Evolutionary conservation across 495 filamentous ascomycete genomes (phyloP), one percentile per base, ranked within the genome.

Genomic region (Pyrenula massariospora): DNA sequence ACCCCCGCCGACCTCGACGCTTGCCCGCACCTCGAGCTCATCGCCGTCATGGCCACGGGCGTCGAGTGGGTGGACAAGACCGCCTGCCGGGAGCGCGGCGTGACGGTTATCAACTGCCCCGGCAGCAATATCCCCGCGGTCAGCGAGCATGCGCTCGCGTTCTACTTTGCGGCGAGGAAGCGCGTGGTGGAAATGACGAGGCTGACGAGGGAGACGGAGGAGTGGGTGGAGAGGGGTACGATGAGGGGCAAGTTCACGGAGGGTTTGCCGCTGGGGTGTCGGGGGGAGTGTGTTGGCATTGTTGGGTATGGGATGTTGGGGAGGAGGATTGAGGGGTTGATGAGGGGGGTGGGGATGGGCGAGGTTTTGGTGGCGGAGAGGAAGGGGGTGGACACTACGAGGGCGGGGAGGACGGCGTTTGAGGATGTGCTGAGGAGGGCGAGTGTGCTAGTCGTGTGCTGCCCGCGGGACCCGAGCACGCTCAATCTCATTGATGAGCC

Each of bases 281-380:
- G 58, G 10, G 65, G 71, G 59, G 79, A 82, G 62, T 64, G 68
- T 0, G 56, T 80, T 20, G 77, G 73, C 0, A 71, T 83, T 19
- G 58, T 83, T 31, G 80, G 80, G 0, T 77, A 77, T 60, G 80
- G 79, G 15, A 69, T 68, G 15, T 59, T 84, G 12, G 80, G 78
- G 56, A 70, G 59, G 57, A 49, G 65, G 0, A 60, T 76, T 52
- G 69, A 66, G 50, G 55, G n/a, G 1, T 54, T 66, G 22, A 64
- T 58, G 1, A 54, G 54, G 10, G 67, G 63, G 0, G 64, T 84
- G 1, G 77, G 75, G 1, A 82, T 82, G 79, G 50, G 50, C 19
- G 68, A 68, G 23, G 72, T 78, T n/a, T 47, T 79, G 1, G 57
- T 82, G 36, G 72, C 79, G 0, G 77, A 73, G 50, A 70, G 78